Conservation (phyloP, 768 basidiomycete species). For the Strobilomyces dryophilus region DNA sequence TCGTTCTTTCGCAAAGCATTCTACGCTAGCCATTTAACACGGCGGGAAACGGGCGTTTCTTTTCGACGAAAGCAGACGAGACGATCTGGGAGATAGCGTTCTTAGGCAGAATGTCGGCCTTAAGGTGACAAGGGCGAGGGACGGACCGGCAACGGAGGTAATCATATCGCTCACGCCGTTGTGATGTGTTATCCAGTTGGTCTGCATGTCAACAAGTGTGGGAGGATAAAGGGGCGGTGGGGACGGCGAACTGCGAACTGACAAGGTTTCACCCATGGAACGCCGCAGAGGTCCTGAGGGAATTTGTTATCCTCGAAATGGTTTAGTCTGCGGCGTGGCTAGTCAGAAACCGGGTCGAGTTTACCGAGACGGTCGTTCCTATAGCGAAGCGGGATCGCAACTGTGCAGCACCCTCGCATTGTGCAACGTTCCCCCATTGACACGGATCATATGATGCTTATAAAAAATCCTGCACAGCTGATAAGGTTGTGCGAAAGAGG, state of each 20-base stretch:
- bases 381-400: not conserved
- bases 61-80: not conserved
- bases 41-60: not conserved
- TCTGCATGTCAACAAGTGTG: slow-evolving; percentile 10
- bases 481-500: not conserved
- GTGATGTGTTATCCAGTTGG: not conserved
- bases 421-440: not conserved
- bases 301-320: slow-evolving; percentile 11
- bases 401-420: not conserved
- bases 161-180: slow-evolving; percentile 1
- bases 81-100: not conserved
- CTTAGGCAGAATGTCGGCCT: not conserved
- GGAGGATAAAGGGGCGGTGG: slow-evolving; percentile 9
- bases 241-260: slow-evolving; percentile 9
- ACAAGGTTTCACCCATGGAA: not conserved
- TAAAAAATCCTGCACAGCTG: not conserved
- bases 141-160: not conserved
- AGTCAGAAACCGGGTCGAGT: not conserved
- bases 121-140: not conserved
- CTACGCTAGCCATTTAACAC: not conserved
- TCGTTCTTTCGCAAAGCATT: not conserved
- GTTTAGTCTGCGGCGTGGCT: slow-evolving; percentile 14
- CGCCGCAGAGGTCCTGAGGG: not conserved
- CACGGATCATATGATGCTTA: not conserved
- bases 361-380: not conserved